These are phyloP conservation scores for Aspergillus luchuensis DNA, from an alignment of 2,329 filamentous ascomycete genomes.

Conservation along the genomic window DNA sequence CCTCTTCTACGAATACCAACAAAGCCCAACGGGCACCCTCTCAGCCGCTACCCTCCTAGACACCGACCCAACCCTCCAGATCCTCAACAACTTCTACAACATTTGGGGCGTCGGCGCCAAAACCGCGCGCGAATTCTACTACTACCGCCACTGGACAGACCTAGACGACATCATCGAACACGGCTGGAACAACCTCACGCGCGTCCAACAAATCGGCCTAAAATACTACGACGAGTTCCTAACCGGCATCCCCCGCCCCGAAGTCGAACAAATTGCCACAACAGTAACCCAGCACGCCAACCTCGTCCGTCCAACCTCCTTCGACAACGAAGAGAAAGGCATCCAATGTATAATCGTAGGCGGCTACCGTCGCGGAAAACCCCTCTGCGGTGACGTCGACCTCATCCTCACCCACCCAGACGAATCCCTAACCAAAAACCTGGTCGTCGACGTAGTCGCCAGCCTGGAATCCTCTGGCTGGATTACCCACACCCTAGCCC, in stretches of 20 bases:
- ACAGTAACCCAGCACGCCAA: slow-evolving; percentile 68
- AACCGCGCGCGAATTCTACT: slow-evolving; percentile 80
- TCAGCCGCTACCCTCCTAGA: slow-evolving; percentile 66
- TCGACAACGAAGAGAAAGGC: slow-evolving; percentile 30
- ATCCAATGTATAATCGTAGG: slow-evolving; percentile 70
- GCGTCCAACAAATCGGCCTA: slow-evolving; percentile 88
- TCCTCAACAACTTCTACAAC: slow-evolving; percentile 71
- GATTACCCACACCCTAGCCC: slow-evolving; percentile 78
- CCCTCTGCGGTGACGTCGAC: slow-evolving; percentile 77
- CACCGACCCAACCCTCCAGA: slow-evolving; percentile 63
- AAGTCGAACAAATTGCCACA: slow-evolving; percentile 71
- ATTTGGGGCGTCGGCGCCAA: slow-evolving; percentile 91
- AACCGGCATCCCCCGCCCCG: slow-evolving; percentile 67
- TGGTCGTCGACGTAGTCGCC: slow-evolving; percentile 71
- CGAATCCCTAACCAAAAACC: slow-evolving; percentile 64
- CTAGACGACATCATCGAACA: slow-evolving; percentile 83
- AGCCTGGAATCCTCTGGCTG: slow-evolving; percentile 68
- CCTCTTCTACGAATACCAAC: slow-evolving; percentile 75
- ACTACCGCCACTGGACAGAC: slow-evolving; percentile 73
- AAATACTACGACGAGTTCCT: slow-evolving; percentile 91
- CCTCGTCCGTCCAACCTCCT: slow-evolving; percentile 51
- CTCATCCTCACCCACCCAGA: slow-evolving; percentile 79
- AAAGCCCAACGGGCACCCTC: slow-evolving; percentile 58
- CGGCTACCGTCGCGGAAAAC: slow-evolving; percentile 78
- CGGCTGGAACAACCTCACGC: slow-evolving; percentile 72